phyloP scores from a whole-genome alignment of 805 yeast genomes.

The Schwanniomyces yamadae region DNA sequence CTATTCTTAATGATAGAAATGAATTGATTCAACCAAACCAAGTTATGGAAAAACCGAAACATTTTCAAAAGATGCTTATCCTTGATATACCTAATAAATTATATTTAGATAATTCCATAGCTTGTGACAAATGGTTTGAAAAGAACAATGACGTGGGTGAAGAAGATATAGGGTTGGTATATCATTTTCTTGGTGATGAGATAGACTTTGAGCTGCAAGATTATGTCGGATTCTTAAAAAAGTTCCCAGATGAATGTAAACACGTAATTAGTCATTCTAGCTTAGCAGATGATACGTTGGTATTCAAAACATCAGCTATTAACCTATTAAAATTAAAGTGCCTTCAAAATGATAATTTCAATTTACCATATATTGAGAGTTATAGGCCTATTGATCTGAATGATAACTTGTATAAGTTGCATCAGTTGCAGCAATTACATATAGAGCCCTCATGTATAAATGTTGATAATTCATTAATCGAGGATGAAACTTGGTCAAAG shows the following conservation, averaged over 20 bases:
- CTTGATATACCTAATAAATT: constrained; percentile 66
- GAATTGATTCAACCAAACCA: constrained; percentile 60
- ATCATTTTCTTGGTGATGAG: constrained; percentile 72
- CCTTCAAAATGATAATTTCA: constrained; percentile 45
- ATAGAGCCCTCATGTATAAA: constrained; percentile 23
- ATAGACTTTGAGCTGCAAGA: constrained; percentile 44
- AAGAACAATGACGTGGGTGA: constrained; percentile 26
- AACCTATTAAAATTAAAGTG: constrained; percentile 57
- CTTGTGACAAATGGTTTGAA: constrained; percentile 30
- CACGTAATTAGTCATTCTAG: constrained; percentile 76
- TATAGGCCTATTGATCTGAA: constrained; percentile 13
- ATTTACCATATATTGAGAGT: constrained; percentile 34
- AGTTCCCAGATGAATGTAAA: constrained; percentile 49
- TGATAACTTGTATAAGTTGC: constrained; percentile 20
- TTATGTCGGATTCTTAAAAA: constrained; percentile 50
- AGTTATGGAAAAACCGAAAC: constrained; percentile 63
- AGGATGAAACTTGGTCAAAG: constrained; percentile 24
- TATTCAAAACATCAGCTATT: constrained; percentile 55
- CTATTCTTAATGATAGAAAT: constrained; percentile 61
- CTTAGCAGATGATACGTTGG: constrained; percentile 59
- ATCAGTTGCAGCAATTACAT: constrained; percentile 28
- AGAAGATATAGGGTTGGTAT: constrained; percentile 53
- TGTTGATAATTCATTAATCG: constrained; percentile 18
- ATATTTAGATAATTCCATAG: constrained; percentile 38
- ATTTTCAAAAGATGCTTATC: constrained; percentile 60